Conservation (phyloP, 805 yeast species). For the Starmerella kuoi region DNA sequence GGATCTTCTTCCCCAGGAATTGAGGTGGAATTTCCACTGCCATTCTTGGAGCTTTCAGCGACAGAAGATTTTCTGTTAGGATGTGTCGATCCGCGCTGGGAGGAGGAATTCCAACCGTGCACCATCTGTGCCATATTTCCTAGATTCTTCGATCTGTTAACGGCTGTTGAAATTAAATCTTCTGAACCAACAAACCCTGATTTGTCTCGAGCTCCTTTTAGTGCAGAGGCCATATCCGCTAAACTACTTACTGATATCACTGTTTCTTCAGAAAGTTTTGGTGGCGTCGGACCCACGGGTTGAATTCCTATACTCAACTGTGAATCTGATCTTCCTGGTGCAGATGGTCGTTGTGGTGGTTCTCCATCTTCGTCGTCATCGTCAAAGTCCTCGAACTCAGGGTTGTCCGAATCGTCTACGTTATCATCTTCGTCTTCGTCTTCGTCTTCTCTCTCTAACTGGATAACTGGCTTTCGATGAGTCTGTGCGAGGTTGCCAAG, state of each 20-base stretch:
- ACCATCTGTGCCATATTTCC: constrained; percentile 20
- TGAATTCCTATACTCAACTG: constrained; percentile 19
- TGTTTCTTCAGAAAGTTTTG: constrained; percentile 22
- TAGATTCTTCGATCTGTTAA: constrained; percentile 16
- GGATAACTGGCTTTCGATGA: constrained; percentile 16
- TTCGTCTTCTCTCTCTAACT: constrained; percentile 18
- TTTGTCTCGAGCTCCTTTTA: constrained; percentile 17
- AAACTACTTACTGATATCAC: constrained; percentile 22
- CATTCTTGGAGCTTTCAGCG: not conserved
- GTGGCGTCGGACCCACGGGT: constrained; percentile 23
- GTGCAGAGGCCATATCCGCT: constrained; percentile 23
- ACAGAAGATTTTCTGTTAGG: not conserved
- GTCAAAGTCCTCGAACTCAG: constrained; percentile 14
- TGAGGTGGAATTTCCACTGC: not conserved
- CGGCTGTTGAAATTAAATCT: constrained; percentile 22
- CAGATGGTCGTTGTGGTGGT: not conserved
- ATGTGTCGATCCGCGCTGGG: not conserved
- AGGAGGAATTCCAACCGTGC: constrained; percentile 12
- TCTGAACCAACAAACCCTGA: constrained; percentile 20
- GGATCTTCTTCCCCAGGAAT: constrained; percentile 18
- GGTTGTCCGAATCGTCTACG: constrained; percentile 1
- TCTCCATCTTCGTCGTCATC: constrained; percentile 1
- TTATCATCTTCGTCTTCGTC: constrained; percentile 13
- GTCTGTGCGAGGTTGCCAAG: constrained; percentile 8
- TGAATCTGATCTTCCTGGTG: constrained; percentile 1